These are phyloP conservation scores for Alternaria triticimaculans DNA, from an alignment of 2,329 filamentous ascomycete species.

Conservation along the genomic window DNA sequence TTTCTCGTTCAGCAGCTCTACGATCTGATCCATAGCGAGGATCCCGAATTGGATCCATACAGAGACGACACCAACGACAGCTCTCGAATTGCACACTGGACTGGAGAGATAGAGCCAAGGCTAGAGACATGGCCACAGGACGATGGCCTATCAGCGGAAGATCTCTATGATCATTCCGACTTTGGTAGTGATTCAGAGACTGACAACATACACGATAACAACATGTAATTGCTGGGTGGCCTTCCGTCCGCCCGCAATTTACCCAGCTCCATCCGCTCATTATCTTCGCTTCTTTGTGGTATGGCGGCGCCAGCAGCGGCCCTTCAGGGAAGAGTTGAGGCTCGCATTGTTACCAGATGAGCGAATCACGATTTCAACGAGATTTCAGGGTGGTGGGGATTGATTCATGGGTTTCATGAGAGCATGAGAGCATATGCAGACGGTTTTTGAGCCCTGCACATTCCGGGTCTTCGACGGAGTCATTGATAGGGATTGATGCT, in stretches of 20 bases:
- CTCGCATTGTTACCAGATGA: background rate
- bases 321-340: background rate
- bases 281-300: background rate
- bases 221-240: slow-evolving; percentile 6
- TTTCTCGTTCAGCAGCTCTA: slow-evolving; percentile 29
- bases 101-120: slow-evolving; percentile 30
- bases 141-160: slow-evolving; percentile 38
- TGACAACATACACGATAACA: slow-evolving; percentile 32
- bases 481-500: background rate
- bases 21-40: slow-evolving; percentile 26
- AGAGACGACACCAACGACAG: slow-evolving; percentile 30
- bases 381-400: background rate
- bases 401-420: background rate
- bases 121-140: slow-evolving; percentile 36
- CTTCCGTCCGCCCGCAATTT: background rate
- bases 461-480: background rate
- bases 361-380: background rate
- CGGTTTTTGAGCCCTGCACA: background rate
- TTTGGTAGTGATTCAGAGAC: slow-evolving; percentile 48
- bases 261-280: background rate
- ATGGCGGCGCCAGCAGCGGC: background rate
- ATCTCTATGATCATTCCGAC: slow-evolving; percentile 45
- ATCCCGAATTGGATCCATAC: slow-evolving; percentile 26
- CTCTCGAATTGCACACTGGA: slow-evolving; percentile 31
- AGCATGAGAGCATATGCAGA: background rate